Evolutionary conservation across 306 rosid species (phyloP).

Genomic region (Corylus americana): DNA sequence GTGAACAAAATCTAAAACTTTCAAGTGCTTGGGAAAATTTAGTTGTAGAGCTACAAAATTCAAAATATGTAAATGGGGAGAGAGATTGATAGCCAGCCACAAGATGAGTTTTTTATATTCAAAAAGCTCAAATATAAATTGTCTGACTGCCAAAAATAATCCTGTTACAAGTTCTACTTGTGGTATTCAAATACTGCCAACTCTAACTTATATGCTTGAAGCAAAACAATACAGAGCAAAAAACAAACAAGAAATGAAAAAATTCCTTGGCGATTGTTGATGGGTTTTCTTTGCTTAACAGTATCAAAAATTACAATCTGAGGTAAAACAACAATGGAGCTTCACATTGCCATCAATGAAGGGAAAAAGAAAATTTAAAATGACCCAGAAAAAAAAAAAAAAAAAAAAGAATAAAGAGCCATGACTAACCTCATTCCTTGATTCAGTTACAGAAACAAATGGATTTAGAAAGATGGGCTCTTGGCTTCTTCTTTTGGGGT

Average conservation of each 20-base stretch:
- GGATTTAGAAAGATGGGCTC: background rate
- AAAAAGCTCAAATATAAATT: no score
- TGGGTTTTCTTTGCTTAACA: background rate
- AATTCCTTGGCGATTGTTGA: background rate
- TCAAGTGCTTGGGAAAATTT: background rate
- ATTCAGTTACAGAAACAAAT: background rate
- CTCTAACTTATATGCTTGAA: background rate
- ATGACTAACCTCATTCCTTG: slow-evolving; percentile 6
- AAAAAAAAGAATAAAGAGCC: background rate
- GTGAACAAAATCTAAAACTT: background rate
- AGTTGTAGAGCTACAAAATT: background rate
- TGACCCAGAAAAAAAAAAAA: background rate
- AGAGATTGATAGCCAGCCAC: background rate
- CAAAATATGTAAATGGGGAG: background rate
- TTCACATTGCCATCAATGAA: background rate
- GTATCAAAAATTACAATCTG: background rate
- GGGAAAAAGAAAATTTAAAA: background rate
- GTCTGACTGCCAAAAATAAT: no score
- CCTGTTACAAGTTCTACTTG: no score
- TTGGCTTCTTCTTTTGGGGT: background rate
- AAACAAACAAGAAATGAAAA: background rate
- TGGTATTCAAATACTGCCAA: no score
- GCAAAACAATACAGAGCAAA: background rate
- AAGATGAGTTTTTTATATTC: no score
- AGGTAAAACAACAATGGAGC: background rate